A percentile compares a stretch with the other conserved stretches of the same genome.
Conservation (phyloP, 2,329 filamentous ascomycete genomes). For the Penicillium verrucosum region DNA sequence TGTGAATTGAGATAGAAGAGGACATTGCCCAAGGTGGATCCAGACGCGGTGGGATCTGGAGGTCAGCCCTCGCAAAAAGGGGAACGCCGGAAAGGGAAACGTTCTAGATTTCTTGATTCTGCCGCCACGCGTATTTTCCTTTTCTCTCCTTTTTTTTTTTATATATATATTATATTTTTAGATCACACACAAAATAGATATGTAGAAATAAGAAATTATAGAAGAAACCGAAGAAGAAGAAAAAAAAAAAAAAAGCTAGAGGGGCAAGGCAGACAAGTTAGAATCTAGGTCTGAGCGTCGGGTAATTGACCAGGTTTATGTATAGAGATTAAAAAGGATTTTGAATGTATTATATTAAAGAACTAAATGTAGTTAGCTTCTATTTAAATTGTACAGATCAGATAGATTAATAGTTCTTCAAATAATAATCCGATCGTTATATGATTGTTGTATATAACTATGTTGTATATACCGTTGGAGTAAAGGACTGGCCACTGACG, state of each 20-base stretch:
- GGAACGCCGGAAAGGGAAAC: slow-evolving; percentile 22
- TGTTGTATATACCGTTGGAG: background rate
- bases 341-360: background rate
- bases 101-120: slow-evolving; percentile 8
- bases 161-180: no score
- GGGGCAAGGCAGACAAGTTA: slow-evolving; percentile 15
- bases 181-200: background rate
- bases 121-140: background rate
- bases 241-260: background rate
- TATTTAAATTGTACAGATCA: background rate
- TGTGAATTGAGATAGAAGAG: slow-evolving; percentile 1
- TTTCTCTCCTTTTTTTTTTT: background rate
- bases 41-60: slow-evolving; percentile 26
- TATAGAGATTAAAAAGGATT: background rate
- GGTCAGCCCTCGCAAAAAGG: slow-evolving; percentile 26
- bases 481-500: slow-evolving; percentile 1
- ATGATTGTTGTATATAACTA: background rate
- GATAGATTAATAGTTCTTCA: background rate
- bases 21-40: slow-evolving; percentile 20
- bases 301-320: slow-evolving; percentile 1
- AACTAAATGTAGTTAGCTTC: background rate
- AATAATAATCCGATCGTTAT: background rate
- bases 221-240: background rate
- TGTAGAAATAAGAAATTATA: background rate
- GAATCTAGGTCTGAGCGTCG: slow-evolving; percentile 5